phyloP scores from a whole-genome alignment of 768 basidiomycete genomes.

The Tulasnella sp. region DNA sequence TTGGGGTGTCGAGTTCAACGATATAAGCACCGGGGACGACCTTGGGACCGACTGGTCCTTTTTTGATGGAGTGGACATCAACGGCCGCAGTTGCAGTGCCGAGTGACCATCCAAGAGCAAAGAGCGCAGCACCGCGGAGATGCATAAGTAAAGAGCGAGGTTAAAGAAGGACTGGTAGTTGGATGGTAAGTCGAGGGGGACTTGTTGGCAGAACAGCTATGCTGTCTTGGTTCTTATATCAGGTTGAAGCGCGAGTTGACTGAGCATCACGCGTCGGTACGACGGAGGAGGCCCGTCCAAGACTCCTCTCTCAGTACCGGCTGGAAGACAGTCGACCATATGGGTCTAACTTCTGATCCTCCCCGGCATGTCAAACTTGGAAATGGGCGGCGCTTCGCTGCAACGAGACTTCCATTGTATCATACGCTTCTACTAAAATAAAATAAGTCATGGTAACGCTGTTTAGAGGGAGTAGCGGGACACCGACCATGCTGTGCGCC shows the following conservation, averaged over 20 bases:
- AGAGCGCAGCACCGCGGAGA: not conserved
- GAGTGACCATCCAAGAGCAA: slow-evolving; percentile 6
- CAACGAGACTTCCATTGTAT: not conserved
- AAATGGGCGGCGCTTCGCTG: too few relatives aligned
- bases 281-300: not conserved
- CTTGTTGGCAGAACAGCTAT: not conserved
- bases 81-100: slow-evolving; percentile 1
- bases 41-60: slow-evolving; percentile 26
- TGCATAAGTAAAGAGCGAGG: not conserved
- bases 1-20: slow-evolving; percentile 48
- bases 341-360: not conserved
- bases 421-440: not conserved
- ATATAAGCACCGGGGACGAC: slow-evolving; percentile 52
- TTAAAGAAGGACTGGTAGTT: slow-evolving; percentile 6
- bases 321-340: not conserved
- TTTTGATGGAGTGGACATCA: not conserved
- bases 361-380: too few relatives aligned
- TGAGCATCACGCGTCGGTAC: not conserved
- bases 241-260: not conserved
- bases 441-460: not conserved
- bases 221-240: not conserved
- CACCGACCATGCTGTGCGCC: not conserved
- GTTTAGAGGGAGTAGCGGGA: not conserved
- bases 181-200: not conserved
- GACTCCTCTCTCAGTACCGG: not conserved